Evolutionary conservation across 768 basidiomycete species (phyloP).

Genomic region (Cyathus striatus): DNA sequence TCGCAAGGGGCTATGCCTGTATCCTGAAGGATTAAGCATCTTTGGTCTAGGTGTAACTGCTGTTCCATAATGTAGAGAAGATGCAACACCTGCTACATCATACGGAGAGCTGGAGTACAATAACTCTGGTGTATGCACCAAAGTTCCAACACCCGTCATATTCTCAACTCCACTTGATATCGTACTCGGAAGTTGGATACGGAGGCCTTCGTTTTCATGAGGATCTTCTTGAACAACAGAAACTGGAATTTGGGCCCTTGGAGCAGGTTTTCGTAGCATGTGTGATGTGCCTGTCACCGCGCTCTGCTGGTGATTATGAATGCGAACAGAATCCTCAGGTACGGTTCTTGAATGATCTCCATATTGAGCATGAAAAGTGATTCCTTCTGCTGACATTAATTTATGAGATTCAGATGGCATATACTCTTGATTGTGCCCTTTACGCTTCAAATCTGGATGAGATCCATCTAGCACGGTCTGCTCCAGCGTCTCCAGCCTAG

Average conservation of each 20-base stretch:
- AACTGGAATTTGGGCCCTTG: conserved; percentile 57
- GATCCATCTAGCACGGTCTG: conserved; percentile 19
- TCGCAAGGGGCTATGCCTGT: conserved; percentile 18
- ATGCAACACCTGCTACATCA: conserved; percentile 3
- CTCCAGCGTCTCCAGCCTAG: conserved; percentile 25
- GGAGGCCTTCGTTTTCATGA: conserved; percentile 6
- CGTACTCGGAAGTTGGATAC: conserved; percentile 47
- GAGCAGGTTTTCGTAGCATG: conserved; percentile 57
- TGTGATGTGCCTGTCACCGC: conserved; percentile 26
- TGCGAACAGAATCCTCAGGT: neutral
- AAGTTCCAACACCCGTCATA: conserved; percentile 63
- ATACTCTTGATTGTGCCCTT: conserved; percentile 10
- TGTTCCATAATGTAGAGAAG: neutral
- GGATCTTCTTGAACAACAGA: conserved; percentile 45
- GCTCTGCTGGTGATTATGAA: conserved; percentile 27
- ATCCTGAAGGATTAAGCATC: conserved; percentile 12
- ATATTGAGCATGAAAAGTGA: no score
- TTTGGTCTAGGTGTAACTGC: conserved; percentile 13
- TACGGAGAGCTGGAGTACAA: conserved; percentile 27
- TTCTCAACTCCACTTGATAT: conserved; percentile 48
- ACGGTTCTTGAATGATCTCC: neutral
- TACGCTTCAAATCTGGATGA: conserved; percentile 15
- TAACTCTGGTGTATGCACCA: conserved; percentile 23
- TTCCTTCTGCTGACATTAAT: no score
- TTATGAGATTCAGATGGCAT: conserved; percentile 5